A percentile compares a stretch with the other conserved stretches of the same genome.
Evolutionary conservation across 2,329 filamentous ascomycete genomes (phyloP).

Genomic region (Albophoma yamanashiensis): DNA sequence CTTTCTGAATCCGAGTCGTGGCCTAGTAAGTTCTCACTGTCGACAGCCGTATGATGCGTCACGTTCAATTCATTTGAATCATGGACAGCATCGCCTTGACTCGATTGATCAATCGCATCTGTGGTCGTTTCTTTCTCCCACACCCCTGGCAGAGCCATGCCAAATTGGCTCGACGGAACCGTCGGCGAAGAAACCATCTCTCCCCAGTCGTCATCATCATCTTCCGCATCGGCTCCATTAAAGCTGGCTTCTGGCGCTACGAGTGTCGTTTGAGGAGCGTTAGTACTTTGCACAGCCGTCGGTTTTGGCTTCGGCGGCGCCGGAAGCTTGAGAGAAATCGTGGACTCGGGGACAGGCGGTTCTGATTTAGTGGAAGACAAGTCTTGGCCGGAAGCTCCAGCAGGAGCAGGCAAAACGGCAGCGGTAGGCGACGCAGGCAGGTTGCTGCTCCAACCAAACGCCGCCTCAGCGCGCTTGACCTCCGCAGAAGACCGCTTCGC

Average conservation of each 20-base stretch:
- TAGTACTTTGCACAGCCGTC: not conserved
- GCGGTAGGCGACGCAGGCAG: slow-evolving; percentile 5
- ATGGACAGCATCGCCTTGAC: not conserved
- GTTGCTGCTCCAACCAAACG: slow-evolving; percentile 15
- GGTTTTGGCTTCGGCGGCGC: not conserved
- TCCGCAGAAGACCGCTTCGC: not conserved
- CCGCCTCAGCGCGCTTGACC: slow-evolving; percentile 4
- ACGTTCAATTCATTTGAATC: too few relatives aligned
- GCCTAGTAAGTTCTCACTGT: not conserved
- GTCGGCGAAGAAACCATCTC: slow-evolving; percentile 40
- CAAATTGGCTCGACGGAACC: not conserved
- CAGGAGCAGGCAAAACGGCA: not conserved
- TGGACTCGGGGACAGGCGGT: not conserved
- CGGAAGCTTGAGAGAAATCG: not conserved
- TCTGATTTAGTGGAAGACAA: too few relatives aligned
- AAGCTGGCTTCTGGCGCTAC: not conserved
- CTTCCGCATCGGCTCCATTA: slow-evolving; percentile 15
- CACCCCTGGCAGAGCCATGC: not conserved
- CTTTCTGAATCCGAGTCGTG: not conserved
- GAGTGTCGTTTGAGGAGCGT: not conserved
- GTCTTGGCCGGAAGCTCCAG: too few relatives aligned
- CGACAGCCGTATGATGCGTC: not conserved
- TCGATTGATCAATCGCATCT: not conserved
- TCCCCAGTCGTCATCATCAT: slow-evolving; percentile 50
- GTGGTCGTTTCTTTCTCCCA: not conserved